Conservation (phyloP, 2,329 filamentous ascomycete genomes). For the Cryphonectria japonica region DNA sequence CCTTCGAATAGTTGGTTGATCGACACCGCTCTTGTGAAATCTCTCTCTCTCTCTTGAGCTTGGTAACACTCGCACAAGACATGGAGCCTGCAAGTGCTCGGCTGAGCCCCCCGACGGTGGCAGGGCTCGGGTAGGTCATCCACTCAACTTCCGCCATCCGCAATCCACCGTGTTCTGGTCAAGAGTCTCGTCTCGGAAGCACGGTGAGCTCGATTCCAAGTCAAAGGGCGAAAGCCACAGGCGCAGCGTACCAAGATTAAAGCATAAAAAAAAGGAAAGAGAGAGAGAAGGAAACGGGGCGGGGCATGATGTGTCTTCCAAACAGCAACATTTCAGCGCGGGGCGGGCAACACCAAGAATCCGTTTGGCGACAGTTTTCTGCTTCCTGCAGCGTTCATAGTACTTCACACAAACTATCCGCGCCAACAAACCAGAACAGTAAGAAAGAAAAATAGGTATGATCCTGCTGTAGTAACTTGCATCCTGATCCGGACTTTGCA, state of each 20-base stretch:
- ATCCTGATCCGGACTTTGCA: not conserved
- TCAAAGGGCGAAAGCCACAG: not conserved
- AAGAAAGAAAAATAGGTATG: not conserved
- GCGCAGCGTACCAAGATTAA: not conserved
- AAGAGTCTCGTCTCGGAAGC: conserved; percentile 17
- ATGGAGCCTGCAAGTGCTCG: conserved; percentile 24
- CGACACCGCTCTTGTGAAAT: not conserved
- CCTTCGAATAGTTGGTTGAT: not conserved
- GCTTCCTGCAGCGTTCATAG: not conserved
- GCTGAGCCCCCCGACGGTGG: conserved; percentile 16
- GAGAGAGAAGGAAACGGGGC: not conserved
- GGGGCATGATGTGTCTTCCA: not conserved
- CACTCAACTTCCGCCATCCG: conserved; percentile 18
- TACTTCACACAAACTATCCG: not conserved
- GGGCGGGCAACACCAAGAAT: not conserved
- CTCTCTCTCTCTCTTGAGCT: not conserved
- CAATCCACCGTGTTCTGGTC: conserved; percentile 17
- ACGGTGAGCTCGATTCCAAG: not conserved
- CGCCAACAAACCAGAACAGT: not conserved
- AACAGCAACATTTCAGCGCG: not conserved
- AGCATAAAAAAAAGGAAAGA: not conserved
- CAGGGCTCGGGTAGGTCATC: conserved; percentile 26
- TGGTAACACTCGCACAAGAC: conserved; percentile 27
- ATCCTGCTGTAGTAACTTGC: not conserved
- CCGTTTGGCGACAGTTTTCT: not conserved